Evolutionary conservation across 1,139 yeast species (phyloP), one percentile per base, ranked within the genome.

Genomic region (Spencermartinsiella ligniputridi): DNA sequence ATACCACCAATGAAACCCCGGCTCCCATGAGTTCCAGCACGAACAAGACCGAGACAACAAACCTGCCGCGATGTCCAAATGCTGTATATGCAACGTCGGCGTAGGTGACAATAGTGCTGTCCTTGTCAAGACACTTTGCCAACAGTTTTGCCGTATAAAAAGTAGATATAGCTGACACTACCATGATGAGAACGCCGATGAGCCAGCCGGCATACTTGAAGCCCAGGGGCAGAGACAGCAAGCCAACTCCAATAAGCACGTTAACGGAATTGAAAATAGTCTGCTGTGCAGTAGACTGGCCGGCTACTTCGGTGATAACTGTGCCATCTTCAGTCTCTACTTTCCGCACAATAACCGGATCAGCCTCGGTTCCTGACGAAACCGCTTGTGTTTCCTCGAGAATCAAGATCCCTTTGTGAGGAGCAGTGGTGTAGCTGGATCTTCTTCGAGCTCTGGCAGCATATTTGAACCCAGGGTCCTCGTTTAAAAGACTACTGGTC

Each of bases 211-310:
- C 75, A 44, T 84, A 73, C 51, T 74, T 77, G 51, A 90, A 68
- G 0, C 92, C 97, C 54, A 83, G 72, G 0, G 97, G 96, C 40
- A 90, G 70, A 1, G 96, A 83, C 30, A 90, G 71, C 57, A 90
- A 74, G 2, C 96, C 97, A 38, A 90, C 79, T 0, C 97, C 97
- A 56, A 89, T 79, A 36, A 89, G 69, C 0, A 89, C 85, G 61
- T 90, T 90, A 45, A 89, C 81, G 2, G 95, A 80, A 61, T 90
- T 90, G 70, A 90, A 88, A 17, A 86, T 70, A 0, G 97, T 90
- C 62, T 90, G 97, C 0, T 90, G 83, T 0, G 81, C 83, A 0
- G 97, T 89, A 2, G 95, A 85, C 62, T 83, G 94, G 36, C 94
- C 90, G 5, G 85, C 84, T 37, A 85, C 72, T 44, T 85, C 79